Evolutionary conservation across 257 asterid species (phyloP).

Genomic region (Coffea eugenioides): DNA sequence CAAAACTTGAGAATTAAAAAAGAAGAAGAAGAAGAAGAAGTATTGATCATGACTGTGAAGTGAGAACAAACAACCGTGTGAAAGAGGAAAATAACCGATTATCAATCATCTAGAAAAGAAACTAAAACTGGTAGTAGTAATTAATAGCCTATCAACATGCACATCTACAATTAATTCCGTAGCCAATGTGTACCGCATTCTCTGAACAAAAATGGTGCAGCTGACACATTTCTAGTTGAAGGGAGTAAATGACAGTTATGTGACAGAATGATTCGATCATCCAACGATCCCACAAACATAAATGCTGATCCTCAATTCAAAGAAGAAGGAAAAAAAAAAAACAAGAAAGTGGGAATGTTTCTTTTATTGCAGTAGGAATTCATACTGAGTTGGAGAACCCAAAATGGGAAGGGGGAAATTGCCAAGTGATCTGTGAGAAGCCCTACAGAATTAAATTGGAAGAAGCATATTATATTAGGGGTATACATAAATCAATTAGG

Average conservation of each 20-base stretch:
- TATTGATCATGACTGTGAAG: neutral
- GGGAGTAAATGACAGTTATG: neutral
- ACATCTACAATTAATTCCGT: neutral
- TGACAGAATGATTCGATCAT: neutral
- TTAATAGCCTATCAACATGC: neutral
- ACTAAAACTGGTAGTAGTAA: neutral
- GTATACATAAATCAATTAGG: no score
- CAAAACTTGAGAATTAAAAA: no score
- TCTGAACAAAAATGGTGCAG: no score
- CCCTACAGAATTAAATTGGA: no score
- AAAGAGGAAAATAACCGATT: neutral
- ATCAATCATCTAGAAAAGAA: conserved; percentile 1
- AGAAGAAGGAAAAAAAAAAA: neutral
- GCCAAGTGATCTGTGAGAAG: no score
- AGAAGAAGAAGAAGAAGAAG: neutral
- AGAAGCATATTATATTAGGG: no score
- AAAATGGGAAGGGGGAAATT: neutral
- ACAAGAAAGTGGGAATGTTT: neutral
- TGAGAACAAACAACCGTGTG: conserved; percentile 3
- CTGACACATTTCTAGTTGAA: neutral
- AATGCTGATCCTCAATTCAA: neutral
- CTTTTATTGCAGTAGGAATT: neutral
- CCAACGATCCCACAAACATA: neutral
- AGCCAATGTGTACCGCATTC: neutral
- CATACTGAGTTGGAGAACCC: neutral